A percentile compares a stretch with the other conserved stretches of the same genome.
Conservation (phyloP, 768 basidiomycete species). For the Boletus pseudopeckii region DNA sequence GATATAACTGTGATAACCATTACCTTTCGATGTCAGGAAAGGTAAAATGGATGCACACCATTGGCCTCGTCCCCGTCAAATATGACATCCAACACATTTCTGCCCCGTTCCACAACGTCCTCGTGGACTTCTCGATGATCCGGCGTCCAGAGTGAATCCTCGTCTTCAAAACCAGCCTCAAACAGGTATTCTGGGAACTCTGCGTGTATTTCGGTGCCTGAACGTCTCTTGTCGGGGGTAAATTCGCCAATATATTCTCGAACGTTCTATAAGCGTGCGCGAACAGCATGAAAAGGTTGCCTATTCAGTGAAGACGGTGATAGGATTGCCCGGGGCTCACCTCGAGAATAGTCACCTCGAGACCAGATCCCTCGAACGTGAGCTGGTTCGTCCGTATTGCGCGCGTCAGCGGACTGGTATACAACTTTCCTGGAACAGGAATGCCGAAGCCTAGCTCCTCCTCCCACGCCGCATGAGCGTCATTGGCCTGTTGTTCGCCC, state of each 20-base stretch:
- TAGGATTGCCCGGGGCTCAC: slow-evolving; percentile 27
- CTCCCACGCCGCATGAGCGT: background rate
- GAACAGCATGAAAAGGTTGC: background rate
- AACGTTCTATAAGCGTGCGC: slow-evolving; percentile 42
- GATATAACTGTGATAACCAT: slow-evolving; percentile 44
- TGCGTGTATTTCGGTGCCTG: slow-evolving; percentile 36
- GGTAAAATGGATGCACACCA: slow-evolving; percentile 36
- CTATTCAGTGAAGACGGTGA: background rate
- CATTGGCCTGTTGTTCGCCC: slow-evolving; percentile 51
- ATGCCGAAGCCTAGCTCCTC: background rate
- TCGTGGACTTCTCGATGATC: background rate
- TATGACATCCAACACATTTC: slow-evolving; percentile 46
- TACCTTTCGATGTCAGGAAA: background rate
- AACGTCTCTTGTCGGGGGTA: slow-evolving; percentile 60
- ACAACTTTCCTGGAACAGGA: background rate
- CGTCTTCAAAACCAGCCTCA: slow-evolving; percentile 53
- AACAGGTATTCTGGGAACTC: slow-evolving; percentile 45
- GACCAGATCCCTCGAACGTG: slow-evolving; percentile 40
- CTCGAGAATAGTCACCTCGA: slow-evolving; percentile 48
- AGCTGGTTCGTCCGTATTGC: slow-evolving; percentile 50
- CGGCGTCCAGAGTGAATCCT: slow-evolving; percentile 53
- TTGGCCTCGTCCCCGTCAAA: slow-evolving; percentile 40
- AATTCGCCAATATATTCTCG: slow-evolving; percentile 58
- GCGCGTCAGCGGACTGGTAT: slow-evolving; percentile 46
- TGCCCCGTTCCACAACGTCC: slow-evolving; percentile 40